Evolutionary conservation across 2,329 filamentous ascomycete genomes (phyloP), one percentile per base, ranked within the genome.

Genomic region (Trichoderma brevicompactum): DNA sequence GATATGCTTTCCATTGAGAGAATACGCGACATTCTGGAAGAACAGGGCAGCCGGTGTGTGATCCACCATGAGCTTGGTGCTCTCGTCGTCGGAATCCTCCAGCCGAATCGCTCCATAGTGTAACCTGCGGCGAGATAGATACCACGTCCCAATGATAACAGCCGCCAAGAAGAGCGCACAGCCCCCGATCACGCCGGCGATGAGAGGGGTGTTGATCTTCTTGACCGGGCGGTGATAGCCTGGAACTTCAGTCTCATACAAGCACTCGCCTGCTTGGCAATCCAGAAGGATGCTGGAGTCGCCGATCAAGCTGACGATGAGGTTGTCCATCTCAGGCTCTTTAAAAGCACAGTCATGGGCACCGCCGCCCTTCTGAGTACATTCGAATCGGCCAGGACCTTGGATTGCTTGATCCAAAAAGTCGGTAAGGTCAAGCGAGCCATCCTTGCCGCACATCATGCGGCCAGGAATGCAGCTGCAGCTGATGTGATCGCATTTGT

Each of bases 201-300:
- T 99, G 55, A 99, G 83, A 3, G 94, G 95, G 0, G 94, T 98
- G 76, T 99, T 99, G 79, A 99, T 98, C 75, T 90, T 89, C 80
- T 97, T 97, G 67, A 97, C 85, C 0, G 94, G 93, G 19, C 90
- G 86, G 70, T 90, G 84, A 74, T 96, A 99, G 17, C 96, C 95
- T 15, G 95, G 95, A 7, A 98, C 89, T 72, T 98, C 91, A 6
- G 94, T 97, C 75, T 91, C 87, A 77, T 97, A 94, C 40, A 99
- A 81, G 81, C 95, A 99, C 79, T 99, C 95, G 66, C 95, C 95
- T 28, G 94, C 87, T 67, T 88, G 83, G 73, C 95, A 99, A 32
- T 87, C 84, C 50, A 99, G 81, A 55, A 89, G 85, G 72, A 99
- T 99, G 75, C 91, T 97, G 61, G 89, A 84, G 74, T 99, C 96